Evolutionary conservation across 2,329 filamentous ascomycete genomes (phyloP).

Genomic region (Cephalotrichum gorgonifer): DNA sequence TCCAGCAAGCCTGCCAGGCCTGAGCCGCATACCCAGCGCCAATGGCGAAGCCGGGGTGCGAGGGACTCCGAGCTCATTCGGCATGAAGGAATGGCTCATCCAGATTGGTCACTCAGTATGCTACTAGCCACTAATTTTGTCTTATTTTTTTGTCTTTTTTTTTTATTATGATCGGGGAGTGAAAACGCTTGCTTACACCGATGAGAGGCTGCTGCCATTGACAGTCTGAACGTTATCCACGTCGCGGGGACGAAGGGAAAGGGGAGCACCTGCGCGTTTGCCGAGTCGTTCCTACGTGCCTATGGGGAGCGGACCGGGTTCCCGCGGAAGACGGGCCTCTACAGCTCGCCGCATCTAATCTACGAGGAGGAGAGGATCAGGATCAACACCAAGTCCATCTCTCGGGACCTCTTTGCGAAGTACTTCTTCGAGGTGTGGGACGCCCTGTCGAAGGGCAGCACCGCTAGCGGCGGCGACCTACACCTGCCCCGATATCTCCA

Average conservation of each 20-base stretch:
- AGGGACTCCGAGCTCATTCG: not conserved
- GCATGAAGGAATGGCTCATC: not conserved
- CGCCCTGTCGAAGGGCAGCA: conserved; percentile 12
- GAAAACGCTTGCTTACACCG: not conserved
- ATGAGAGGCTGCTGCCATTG: conserved; percentile 11
- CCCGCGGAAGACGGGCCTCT: conserved; percentile 29
- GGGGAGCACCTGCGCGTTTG: conserved; percentile 39
- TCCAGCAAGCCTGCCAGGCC: not conserved
- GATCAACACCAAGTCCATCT: conserved; percentile 25
- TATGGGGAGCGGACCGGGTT: conserved; percentile 12
- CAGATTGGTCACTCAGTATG: not conserved
- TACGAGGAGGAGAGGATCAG: conserved; percentile 29
- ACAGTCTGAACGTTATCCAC: conserved; percentile 35
- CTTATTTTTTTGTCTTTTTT: too few relatives aligned
- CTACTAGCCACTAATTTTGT: too few relatives aligned
- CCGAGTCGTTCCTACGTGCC: conserved; percentile 27
- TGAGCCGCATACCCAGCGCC: not conserved
- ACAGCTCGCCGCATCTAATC: conserved; percentile 38
- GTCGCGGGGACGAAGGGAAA: conserved; percentile 45
- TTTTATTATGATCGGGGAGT: not conserved
- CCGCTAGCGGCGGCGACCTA: not conserved
- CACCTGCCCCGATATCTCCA: conserved; percentile 22
- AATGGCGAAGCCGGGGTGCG: not conserved
- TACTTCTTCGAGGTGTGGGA: conserved; percentile 35
- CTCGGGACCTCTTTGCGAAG: conserved; percentile 26